Evolutionary conservation across 169 alveolate species (phyloP), one percentile per base, ranked within the genome.

Genomic region (Cyclospora cayetanensis): DNA sequence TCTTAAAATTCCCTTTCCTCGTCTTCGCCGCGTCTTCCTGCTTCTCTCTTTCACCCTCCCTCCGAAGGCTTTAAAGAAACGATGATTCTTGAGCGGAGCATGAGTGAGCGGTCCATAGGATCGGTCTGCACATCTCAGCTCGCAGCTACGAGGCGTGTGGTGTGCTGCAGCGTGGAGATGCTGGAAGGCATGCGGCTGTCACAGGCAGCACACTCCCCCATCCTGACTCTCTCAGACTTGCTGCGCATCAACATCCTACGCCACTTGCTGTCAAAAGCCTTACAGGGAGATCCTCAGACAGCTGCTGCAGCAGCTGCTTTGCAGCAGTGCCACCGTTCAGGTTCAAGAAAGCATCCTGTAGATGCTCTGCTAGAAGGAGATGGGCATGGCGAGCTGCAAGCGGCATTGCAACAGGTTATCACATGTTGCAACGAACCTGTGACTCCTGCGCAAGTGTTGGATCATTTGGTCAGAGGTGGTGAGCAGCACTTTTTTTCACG

Each of bases 181-280:
- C 11, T 65, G 60, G 52, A 60, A 11, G 31, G 25, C n/a, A n/a
- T 85, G 72, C 25, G 50, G 39, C 70, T 66, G 46, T 72, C 68
- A 39, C 25, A 31, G 66, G 1, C 37, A 27, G 92, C 37, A 11
- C 55, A 41, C 0, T 68, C 80, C 4, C 66, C 91, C 7, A 1
- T n/a, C 29, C 27, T 85, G 29, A 85, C 92, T 0, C 18, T 66
- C 27, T 83, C 68, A 2, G 92, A 85, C 29, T 53, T 85, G 52
- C 53, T 53, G 60, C 68, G 92, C 20, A 27, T 43, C n/a, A 85
- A 85, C 60, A 41, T 27, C n/a, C 52, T 85, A 70, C 68, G 92
- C 37, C 85, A 63, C 22, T 20, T 63, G 52, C 52, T 85, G 72
- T 85, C 92, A 35, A 41, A 68, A 25, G 85, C 37, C n/a, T 37